phyloP scores from a whole-genome alignment of 371 early-diverging fungal species.

The Rhizopus stolonifer region DNA sequence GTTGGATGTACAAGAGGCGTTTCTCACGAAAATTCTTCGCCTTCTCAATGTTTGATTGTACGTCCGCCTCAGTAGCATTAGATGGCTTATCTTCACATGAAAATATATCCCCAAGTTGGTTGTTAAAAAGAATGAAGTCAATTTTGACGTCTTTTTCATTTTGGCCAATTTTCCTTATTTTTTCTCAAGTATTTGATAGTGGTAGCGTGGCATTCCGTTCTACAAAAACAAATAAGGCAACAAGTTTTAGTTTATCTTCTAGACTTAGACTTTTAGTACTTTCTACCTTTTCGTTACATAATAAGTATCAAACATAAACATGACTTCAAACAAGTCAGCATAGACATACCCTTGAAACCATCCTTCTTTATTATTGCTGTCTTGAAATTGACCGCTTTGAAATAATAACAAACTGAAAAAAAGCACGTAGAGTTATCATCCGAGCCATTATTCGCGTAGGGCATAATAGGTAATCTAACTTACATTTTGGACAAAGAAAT shows the following conservation, averaged over 20 bases:
- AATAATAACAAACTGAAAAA: not conserved
- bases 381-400: not conserved
- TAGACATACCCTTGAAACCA: constrained; percentile 9
- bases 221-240: constrained; percentile 2
- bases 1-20: constrained; percentile 3
- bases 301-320: constrained; percentile 10
- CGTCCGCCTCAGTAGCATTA: constrained; percentile 5
- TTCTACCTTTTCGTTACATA: too few relatives aligned
- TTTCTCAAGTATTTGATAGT: constrained; percentile 12
- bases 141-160: constrained; percentile 10
- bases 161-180: constrained; percentile 7
- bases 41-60: constrained; percentile 13
- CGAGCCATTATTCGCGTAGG: not conserved
- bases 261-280: not conserved
- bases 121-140: constrained; percentile 11
- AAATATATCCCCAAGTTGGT: constrained; percentile 7
- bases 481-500: constrained; percentile 3
- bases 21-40: constrained; percentile 12
- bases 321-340: constrained; percentile 3
- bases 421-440: not conserved
- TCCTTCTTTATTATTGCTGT: constrained; percentile 5
- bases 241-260: not conserved
- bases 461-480: not conserved
- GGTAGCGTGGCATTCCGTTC: constrained; percentile 9
- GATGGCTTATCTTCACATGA: constrained; percentile 17